Evolutionary conservation across 1,284 basidiomycete species (phyloP).

Genomic region (Apiotrichum akiyoshidainum): DNA sequence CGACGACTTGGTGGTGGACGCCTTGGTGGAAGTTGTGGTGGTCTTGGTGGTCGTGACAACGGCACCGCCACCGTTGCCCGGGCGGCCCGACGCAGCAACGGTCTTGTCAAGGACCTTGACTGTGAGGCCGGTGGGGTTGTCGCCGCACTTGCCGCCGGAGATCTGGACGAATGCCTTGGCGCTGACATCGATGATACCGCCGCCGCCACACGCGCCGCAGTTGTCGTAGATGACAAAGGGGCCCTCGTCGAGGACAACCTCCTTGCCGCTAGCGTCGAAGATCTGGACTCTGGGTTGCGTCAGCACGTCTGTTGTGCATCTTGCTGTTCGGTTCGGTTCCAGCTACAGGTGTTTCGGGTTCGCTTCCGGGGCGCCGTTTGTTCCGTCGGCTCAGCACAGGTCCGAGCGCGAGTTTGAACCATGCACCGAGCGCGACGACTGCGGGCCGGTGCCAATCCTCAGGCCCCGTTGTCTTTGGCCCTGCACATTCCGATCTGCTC

Average conservation of each 20-base stretch:
- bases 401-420: no score
- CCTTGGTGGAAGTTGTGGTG: not conserved
- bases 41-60: not conserved
- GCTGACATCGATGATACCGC: constrained; percentile 32
- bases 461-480: no score
- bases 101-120: constrained; percentile 31
- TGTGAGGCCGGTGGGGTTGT: constrained; percentile 26
- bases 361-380: not conserved
- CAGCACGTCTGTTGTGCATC: no score
- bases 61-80: constrained; percentile 1
- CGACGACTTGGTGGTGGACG: not conserved
- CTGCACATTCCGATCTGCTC: no score
- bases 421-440: no score
- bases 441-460: no score
- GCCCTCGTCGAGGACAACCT: constrained; percentile 32
- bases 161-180: constrained; percentile 21
- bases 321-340: no score
- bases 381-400: no score
- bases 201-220: constrained; percentile 30
- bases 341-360: not conserved
- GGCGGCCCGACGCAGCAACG: constrained; percentile 3
- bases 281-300: constrained; percentile 15
- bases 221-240: constrained; percentile 38
- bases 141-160: constrained; percentile 22
- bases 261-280: constrained; percentile 24